Evolutionary conservation across 768 basidiomycete species (phyloP).

Genomic region (Lentinus tigrinus): DNA sequence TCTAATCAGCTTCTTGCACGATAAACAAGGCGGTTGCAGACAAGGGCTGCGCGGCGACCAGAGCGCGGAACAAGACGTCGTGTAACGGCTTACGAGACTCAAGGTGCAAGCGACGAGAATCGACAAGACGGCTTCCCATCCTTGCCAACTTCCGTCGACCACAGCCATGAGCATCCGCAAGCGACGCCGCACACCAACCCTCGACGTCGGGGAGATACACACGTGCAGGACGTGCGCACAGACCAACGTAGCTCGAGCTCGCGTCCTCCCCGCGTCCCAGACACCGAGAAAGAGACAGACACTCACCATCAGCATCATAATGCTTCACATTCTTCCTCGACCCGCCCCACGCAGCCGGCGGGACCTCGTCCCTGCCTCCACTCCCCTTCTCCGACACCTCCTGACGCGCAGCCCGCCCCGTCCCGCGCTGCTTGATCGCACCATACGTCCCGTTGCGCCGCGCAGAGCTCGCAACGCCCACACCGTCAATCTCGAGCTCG

Average conservation of each 20-base stretch:
- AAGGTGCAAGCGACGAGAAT: too few species aligned
- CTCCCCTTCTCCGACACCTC: background rate
- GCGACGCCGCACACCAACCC: too few species aligned
- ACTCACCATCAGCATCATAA: conserved; percentile 84
- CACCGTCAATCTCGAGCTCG: conserved; percentile 26
- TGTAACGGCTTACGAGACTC: too few species aligned
- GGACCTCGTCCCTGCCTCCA: background rate
- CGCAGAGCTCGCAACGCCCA: conserved; percentile 15
- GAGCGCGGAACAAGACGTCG: background rate
- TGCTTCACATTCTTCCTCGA: conserved; percentile 48
- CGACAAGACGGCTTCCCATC: background rate
- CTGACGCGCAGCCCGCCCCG: background rate
- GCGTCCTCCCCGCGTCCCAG: background rate
- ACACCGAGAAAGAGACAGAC: background rate
- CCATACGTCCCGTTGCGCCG: conserved; percentile 9
- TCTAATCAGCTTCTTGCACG: background rate
- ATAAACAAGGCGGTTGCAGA: background rate
- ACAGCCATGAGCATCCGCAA: conserved; percentile 1
- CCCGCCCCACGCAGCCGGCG: background rate
- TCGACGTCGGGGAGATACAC: too few species aligned
- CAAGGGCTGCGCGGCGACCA: background rate
- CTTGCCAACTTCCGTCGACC: background rate
- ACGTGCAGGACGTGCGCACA: too few species aligned
- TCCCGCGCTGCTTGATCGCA: conserved; percentile 17
- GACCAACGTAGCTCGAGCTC: too few species aligned